These are phyloP conservation scores for Taxawa tesnikishii DNA, from an alignment of 2,329 filamentous ascomycete genomes.

Conservation along the genomic window DNA sequence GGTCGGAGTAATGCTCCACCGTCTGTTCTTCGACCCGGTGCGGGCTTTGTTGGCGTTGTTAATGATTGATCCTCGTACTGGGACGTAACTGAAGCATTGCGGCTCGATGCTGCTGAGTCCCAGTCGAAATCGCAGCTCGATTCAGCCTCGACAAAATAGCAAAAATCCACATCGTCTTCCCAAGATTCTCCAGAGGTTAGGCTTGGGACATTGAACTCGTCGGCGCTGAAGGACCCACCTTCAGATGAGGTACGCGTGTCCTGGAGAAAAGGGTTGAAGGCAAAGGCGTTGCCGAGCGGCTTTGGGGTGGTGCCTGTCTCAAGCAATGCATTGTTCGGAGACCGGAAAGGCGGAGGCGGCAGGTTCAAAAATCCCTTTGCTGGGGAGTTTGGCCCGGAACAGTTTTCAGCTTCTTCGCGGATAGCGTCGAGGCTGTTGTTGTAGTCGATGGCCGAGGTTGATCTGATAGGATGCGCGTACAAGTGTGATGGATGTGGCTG, in stretches of 20 bases:
- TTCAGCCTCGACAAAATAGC: conserved; percentile 48
- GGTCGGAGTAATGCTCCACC: no score
- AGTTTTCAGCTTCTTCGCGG: conserved; percentile 31
- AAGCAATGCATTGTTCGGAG: no score
- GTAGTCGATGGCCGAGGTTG: conserved; percentile 18
- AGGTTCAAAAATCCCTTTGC: no score
- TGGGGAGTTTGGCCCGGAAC: no score
- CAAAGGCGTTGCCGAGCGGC: no score
- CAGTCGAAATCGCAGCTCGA: conserved; percentile 50
- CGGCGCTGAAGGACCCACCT: conserved; percentile 2
- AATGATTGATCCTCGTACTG: not conserved
- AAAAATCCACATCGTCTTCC: conserved; percentile 52
- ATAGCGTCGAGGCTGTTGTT: conserved; percentile 31
- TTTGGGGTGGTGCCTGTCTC: no score
- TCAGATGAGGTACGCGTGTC: no score
- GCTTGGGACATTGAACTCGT: conserved; percentile 8
- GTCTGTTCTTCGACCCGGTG: no score
- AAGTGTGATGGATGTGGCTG: conserved; percentile 17
- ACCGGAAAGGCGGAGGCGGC: no score
- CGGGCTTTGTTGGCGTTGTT: not conserved
- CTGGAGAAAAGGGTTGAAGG: no score
- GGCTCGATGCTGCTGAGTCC: conserved; percentile 18
- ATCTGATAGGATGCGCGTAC: no score
- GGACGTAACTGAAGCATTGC: conserved; percentile 10
- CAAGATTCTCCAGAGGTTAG: conserved; percentile 33